A percentile compares a stretch with the other conserved stretches of the same genome.
Conservation (phyloP, 176 grass and related monocot species). For the Raddia distichophylla region DNA sequence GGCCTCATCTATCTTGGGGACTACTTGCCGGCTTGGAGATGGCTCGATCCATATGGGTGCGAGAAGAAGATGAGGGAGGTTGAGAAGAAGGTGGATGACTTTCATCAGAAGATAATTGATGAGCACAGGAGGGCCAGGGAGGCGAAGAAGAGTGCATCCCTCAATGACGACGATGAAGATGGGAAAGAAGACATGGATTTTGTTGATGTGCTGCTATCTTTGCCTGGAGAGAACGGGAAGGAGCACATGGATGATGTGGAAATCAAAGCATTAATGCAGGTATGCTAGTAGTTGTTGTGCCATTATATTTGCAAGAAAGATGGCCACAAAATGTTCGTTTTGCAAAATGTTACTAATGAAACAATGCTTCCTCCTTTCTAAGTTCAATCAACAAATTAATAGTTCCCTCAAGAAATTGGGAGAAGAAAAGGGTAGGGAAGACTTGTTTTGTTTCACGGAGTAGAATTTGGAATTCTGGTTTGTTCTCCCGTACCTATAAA, state of each 20-base stretch:
- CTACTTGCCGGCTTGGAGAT: constrained; percentile 88
- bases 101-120: constrained; percentile 94
- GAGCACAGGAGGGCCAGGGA: constrained; percentile 66
- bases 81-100: constrained; percentile 84
- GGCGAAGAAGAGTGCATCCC: constrained; percentile 43
- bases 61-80: constrained; percentile 91
- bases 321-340: not conserved
- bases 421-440: too few species aligned
- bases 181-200: constrained; percentile 72
- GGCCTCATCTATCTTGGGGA: constrained; percentile 91
- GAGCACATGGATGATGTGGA: constrained; percentile 80
- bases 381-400: not conserved
- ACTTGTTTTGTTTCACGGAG: not conserved
- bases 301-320: not conserved
- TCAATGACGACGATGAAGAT: constrained; percentile 35
- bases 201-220: constrained; percentile 79
- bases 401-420: not conserved
- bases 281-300: constrained; percentile 17
- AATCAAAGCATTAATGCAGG: constrained; percentile 97
- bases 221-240: constrained; percentile 78
- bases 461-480: not conserved
- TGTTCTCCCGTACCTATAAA: not conserved
- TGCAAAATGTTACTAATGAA: not conserved
- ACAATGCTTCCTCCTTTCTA: not conserved
- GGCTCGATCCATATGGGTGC: constrained; percentile 70